Evolutionary conservation across 1,139 yeast species (phyloP).

Genomic region (Diutina catenulata): DNA sequence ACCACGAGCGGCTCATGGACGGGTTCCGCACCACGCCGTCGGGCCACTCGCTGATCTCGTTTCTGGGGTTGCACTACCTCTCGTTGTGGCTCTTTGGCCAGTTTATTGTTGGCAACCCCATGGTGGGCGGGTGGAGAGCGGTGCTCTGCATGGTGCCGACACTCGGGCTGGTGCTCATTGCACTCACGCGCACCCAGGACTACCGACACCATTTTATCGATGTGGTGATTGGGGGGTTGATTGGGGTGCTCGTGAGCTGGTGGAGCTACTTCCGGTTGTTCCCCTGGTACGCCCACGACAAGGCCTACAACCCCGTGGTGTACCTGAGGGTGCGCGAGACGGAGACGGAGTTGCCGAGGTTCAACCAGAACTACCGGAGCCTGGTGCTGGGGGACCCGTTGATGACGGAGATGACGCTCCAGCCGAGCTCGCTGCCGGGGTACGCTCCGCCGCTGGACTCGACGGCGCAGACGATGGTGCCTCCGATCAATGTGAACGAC

Average conservation of each 20-base stretch:
- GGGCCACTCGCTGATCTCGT: constrained; percentile 23
- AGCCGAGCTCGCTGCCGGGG: too few relatives aligned
- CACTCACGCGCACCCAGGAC: constrained; percentile 64
- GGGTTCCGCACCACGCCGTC: constrained; percentile 55
- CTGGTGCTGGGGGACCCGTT: too few relatives aligned
- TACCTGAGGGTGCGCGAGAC: background rate
- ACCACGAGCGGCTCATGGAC: constrained; percentile 36
- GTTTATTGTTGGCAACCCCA: constrained; percentile 21
- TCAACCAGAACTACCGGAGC: too few relatives aligned
- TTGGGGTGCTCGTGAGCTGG: constrained; percentile 32
- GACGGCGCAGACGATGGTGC: too few relatives aligned
- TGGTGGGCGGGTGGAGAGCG: constrained; percentile 44
- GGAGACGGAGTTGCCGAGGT: background rate
- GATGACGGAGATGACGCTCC: too few relatives aligned
- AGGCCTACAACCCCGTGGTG: constrained; percentile 2
- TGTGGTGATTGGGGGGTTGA: constrained; percentile 43
- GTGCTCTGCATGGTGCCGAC: constrained; percentile 24
- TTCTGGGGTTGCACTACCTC: constrained; percentile 45
- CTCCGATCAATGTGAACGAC: too few relatives aligned
- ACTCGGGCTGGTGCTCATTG: constrained; percentile 52
- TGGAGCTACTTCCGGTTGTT: constrained; percentile 32
- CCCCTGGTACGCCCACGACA: constrained; percentile 7
- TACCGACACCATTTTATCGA: constrained; percentile 73
- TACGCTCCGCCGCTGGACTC: too few relatives aligned
- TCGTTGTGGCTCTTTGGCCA: constrained; percentile 60